Base-by-base conservation (phyloP, 176 grass and related monocot genomes). In the Oryza glaberrima region DNA sequence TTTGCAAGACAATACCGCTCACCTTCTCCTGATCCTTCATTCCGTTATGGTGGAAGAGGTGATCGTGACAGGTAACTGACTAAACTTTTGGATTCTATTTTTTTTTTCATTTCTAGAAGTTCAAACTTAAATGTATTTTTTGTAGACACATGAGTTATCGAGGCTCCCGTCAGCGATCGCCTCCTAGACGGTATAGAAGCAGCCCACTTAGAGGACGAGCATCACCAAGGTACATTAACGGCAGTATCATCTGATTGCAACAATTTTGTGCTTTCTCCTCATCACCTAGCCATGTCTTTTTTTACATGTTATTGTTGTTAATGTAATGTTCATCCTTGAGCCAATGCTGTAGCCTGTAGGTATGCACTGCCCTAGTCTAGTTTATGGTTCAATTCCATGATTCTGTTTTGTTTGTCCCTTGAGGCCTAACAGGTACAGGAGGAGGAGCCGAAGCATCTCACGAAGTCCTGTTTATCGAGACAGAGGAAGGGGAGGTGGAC, bases 1-100 rank as follows among this genome's bases (percentile, higher is more conserved):
- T 99, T 89, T 88, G 97, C 97, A 87, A 99, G 97, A 77, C 88
- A 92, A 86, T 99, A 99, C 72, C 86, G 92, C 5, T 96, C 97
- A 36, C 97, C 94, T 81, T 92, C 94, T 80, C 86, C 86, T 73
- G 94, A 99, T 84, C 91, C 86, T 68, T 88, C 81, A 17, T 76
- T 90, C 77, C 96, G 93, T 9, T 94, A 89, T 84, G 91, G 91
- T 52, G 96, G 93, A 78, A 94, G 96, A 82, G 86, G 56, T 85
- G 88, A 92, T 30, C 92, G 91, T 65, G 94, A 93, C 38, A 93
- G 94, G 94, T 97, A 90, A 79, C 67, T 49, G 10, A 25, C 6
- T 69, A 45, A 84, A 85, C 47, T 20, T 81, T 77, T 72, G 8
- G n/a, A 76, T 8, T 67, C 4, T 40, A 15, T n/a, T n/a, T 44